Percentiles rank a stretch among this genome's conserved stretches.
Evolutionary conservation across 306 rosid genomes (phyloP).

Genomic region (Glycine tomentella): DNA sequence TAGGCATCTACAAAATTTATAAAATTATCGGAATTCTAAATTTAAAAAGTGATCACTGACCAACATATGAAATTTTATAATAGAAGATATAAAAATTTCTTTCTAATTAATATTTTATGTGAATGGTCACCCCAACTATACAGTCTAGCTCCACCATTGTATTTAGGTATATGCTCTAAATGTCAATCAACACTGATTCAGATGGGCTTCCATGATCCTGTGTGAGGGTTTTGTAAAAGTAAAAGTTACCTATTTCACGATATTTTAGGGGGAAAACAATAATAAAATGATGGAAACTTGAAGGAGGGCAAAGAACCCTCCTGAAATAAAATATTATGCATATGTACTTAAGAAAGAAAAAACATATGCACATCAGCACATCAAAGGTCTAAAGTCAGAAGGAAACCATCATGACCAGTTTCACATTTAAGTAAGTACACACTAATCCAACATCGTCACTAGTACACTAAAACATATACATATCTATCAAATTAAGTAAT

Average conservation of each 20-base stretch:
- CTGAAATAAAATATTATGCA: background rate
- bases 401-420: slow-evolving; percentile 30
- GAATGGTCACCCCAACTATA: background rate
- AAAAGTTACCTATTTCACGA: background rate
- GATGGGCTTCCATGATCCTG: background rate
- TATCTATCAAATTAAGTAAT: slow-evolving; percentile 43
- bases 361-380: background rate
- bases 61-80: background rate
- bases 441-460: slow-evolving; percentile 26
- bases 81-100: background rate
- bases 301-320: too few relatives aligned
- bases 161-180: slow-evolving; percentile 32
- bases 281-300: too few relatives aligned
- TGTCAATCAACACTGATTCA: slow-evolving; percentile 15
- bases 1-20: background rate
- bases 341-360: slow-evolving; percentile 21
- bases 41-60: background rate
- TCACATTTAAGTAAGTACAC: slow-evolving; percentile 14
- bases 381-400: slow-evolving; percentile 25
- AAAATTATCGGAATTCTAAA: background rate
- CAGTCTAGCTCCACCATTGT: background rate
- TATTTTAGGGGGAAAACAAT: background rate
- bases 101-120: background rate
- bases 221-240: too few relatives aligned
- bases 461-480: background rate